A percentile compares a stretch with the other conserved stretches of the same genome.
phyloP scores from a whole-genome alignment of 108 stramenopile species.

The Ochromonas danica region DNA sequence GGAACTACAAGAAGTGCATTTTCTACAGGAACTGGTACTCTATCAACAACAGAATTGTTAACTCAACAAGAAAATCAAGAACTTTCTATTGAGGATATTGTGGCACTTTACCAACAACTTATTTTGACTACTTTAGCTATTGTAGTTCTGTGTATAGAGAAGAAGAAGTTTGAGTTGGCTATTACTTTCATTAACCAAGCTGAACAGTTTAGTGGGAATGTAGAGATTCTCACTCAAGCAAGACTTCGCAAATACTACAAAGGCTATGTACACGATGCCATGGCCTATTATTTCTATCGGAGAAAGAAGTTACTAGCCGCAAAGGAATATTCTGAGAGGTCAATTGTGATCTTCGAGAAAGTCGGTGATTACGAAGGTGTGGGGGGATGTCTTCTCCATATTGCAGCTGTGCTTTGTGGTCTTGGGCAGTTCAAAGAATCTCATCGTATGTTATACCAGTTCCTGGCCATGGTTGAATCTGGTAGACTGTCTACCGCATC shows the following conservation, averaged over 20 bases:
- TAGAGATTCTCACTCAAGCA: too few species aligned
- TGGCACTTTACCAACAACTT: too few species aligned
- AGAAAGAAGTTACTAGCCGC: slow-evolving; percentile 56
- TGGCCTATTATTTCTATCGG: slow-evolving; percentile 60
- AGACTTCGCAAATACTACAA: slow-evolving; percentile 25
- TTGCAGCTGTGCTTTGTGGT: slow-evolving; percentile 45
- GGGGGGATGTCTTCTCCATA: slow-evolving; percentile 59
- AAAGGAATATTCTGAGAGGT: slow-evolving; percentile 48
- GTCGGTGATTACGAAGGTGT: slow-evolving; percentile 39
- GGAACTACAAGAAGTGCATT: too few species aligned
- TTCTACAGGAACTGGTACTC: too few species aligned
- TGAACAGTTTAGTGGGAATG: slow-evolving; percentile 3
- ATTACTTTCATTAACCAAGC: not conserved
- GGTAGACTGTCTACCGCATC: slow-evolving; percentile 48
- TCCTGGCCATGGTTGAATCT: slow-evolving; percentile 48
- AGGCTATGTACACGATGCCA: slow-evolving; percentile 52
- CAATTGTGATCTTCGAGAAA: slow-evolving; percentile 52
- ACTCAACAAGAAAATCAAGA: too few species aligned
- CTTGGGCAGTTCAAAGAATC: slow-evolving; percentile 58
- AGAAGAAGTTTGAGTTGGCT: slow-evolving; percentile 1
- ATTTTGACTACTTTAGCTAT: not conserved
- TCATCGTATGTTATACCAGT: slow-evolving; percentile 51
- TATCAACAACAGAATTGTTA: too few species aligned
- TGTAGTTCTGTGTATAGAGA: not conserved
- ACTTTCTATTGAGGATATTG: too few species aligned